A percentile compares a stretch with the other conserved stretches of the same genome.
Evolutionary conservation across 2,329 filamentous ascomycete species (phyloP).

Genomic region (Colletotrichum lini): DNA sequence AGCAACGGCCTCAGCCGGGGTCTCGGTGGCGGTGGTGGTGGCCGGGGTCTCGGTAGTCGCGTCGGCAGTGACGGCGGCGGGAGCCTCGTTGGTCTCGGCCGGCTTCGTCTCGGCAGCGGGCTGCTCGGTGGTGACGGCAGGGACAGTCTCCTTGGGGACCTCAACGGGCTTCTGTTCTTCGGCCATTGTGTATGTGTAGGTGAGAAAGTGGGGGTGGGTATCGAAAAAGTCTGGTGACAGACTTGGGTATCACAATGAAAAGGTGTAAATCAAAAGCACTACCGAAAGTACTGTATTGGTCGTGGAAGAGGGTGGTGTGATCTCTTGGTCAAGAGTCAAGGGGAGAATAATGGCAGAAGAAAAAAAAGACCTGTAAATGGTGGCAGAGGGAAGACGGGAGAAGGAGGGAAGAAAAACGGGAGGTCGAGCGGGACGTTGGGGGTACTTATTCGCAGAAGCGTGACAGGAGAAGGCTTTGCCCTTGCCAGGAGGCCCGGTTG

Average conservation of each 20-base stretch:
- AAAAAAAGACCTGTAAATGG: slow-evolving; percentile 48
- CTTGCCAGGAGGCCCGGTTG: slow-evolving; percentile 39
- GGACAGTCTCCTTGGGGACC: slow-evolving; percentile 67
- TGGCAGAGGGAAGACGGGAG: slow-evolving; percentile 51
- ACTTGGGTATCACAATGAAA: slow-evolving; percentile 67
- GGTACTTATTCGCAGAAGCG: slow-evolving; percentile 57
- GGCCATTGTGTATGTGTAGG: slow-evolving; percentile 72
- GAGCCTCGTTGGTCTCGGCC: slow-evolving; percentile 47
- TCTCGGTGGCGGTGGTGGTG: slow-evolving; percentile 55
- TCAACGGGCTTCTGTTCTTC: slow-evolving; percentile 80
- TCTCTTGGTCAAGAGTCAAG: slow-evolving; percentile 48
- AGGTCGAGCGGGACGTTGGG: slow-evolving; percentile 48
- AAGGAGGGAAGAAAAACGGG: slow-evolving; percentile 48
- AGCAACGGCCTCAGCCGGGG: slow-evolving; percentile 57
- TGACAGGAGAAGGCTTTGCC: slow-evolving; percentile 40
- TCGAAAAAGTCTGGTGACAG: slow-evolving; percentile 54
- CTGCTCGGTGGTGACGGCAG: slow-evolving; percentile 57
- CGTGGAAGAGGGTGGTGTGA: slow-evolving; percentile 9
- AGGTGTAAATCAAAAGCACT: slow-evolving; percentile 56
- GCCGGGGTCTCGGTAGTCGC: slow-evolving; percentile 53
- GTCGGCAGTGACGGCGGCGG: slow-evolving; percentile 54
- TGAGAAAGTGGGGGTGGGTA: slow-evolving; percentile 54
- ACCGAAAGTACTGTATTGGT: slow-evolving; percentile 47
- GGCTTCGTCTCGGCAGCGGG: slow-evolving; percentile 54
- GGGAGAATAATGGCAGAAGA: slow-evolving; percentile 47